phyloP scores from a whole-genome alignment of 148 eudicot species.

The Cornus suecica region DNA sequence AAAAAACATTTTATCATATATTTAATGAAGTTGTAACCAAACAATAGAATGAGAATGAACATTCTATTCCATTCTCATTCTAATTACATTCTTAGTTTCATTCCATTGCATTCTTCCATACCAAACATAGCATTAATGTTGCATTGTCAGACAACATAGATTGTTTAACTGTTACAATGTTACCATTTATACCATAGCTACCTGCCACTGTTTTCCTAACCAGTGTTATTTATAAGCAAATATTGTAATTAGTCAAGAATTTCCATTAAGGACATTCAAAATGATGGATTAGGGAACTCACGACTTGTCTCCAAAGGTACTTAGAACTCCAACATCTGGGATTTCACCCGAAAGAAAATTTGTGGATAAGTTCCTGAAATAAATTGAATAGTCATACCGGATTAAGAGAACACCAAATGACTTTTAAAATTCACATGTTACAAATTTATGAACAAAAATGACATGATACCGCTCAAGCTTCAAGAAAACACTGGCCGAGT shows the following conservation, averaged over 20 bases:
- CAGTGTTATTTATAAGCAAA: background rate
- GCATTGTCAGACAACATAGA: background rate
- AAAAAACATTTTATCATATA: too few relatives aligned
- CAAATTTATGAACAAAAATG: background rate
- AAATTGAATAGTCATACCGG: background rate
- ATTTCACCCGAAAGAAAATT: slow-evolving; percentile 93
- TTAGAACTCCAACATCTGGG: slow-evolving; percentile 77
- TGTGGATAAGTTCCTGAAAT: slow-evolving; percentile 80
- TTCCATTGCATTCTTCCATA: too few relatives aligned
- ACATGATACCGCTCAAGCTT: background rate
- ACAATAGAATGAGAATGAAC: too few relatives aligned
- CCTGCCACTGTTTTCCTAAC: background rate
- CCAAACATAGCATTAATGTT: too few relatives aligned
- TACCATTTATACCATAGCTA: too few relatives aligned
- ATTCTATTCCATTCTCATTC: too few relatives aligned
- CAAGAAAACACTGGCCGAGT: too few relatives aligned
- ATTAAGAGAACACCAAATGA: background rate
- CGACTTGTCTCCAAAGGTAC: slow-evolving; percentile 71
- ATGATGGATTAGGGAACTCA: slow-evolving; percentile 34
- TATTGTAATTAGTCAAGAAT: background rate
- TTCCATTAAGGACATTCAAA: background rate
- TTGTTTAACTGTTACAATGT: background rate
- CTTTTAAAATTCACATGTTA: background rate
- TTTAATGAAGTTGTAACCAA: too few relatives aligned
- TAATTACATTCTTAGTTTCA: too few relatives aligned